These are phyloP conservation scores for Chlamydomonas reinhardtii DNA, from an alignment of 163 green algal species.

Conservation along the genomic window DNA sequence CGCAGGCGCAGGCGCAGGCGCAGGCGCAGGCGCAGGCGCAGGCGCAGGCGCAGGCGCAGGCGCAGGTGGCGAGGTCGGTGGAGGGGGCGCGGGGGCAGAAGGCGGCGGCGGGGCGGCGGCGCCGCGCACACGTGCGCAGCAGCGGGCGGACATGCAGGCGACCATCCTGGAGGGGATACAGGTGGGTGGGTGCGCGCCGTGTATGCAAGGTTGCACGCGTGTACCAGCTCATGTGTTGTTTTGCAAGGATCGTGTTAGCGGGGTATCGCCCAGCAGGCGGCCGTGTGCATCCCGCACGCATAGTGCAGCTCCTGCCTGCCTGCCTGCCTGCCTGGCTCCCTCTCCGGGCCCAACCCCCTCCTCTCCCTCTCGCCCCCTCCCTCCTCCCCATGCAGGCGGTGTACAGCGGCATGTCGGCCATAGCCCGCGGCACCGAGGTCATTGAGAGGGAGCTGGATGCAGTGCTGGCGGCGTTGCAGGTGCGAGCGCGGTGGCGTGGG, in stretches of 20 bases:
- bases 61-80: not conserved
- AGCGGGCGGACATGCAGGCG: constrained; percentile 31
- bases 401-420: constrained; percentile 47
- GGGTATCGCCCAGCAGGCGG: no score
- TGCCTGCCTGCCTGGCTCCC: no score
- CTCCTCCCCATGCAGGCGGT: constrained; percentile 8
- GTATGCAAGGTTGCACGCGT: no score
- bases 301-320: no score
- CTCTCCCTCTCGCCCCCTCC: no score
- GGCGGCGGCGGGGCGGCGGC: not conserved
- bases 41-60: not conserved
- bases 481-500: no score
- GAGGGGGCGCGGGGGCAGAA: not conserved
- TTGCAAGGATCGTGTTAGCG: no score
- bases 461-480: constrained; percentile 38
- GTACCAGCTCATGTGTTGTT: no score
- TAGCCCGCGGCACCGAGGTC: constrained; percentile 45
- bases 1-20: no score
- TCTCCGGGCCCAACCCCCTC: no score
- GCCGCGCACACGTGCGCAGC: constrained; percentile 13
- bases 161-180: constrained; percentile 53
- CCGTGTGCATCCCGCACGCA: no score
- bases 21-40: no score
- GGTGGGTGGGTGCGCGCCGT: not conserved
- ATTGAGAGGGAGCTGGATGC: constrained; percentile 48